phyloP scores from a whole-genome alignment of 306 rosid genomes.

The Inga oerstediana region DNA sequence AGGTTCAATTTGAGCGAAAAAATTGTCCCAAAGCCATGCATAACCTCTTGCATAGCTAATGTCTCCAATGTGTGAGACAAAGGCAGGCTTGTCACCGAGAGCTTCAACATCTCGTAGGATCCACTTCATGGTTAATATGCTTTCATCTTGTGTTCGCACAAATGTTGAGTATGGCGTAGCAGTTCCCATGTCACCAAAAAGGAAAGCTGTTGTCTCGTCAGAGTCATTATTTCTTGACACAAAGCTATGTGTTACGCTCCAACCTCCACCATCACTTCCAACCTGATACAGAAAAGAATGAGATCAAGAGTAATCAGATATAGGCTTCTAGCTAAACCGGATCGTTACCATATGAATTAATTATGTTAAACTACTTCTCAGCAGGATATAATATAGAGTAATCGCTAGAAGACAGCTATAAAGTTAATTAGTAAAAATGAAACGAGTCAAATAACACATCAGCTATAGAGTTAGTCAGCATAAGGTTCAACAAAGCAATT shows the following conservation, averaged over 20 bases:
- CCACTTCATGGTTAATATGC: slow-evolving; percentile 85
- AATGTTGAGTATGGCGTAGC: slow-evolving; percentile 73
- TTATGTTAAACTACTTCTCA: background rate
- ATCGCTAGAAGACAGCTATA: background rate
- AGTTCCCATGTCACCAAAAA: slow-evolving; percentile 95
- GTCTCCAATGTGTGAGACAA: slow-evolving; percentile 91
- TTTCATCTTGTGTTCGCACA: slow-evolving; percentile 79
- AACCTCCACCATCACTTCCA: slow-evolving; percentile 79
- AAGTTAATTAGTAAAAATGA: background rate
- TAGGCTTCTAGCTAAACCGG: background rate
- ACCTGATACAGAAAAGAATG: slow-evolving; percentile 48
- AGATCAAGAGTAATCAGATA: background rate
- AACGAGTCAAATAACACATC: background rate
- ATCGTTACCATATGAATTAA: background rate
- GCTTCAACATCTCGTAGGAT: slow-evolving; percentile 87
- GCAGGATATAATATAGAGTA: background rate
- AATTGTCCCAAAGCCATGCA: slow-evolving; percentile 89
- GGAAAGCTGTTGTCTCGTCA: slow-evolving; percentile 77
- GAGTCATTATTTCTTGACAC: slow-evolving; percentile 68
- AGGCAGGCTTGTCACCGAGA: slow-evolving; percentile 80
- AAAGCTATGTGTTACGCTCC: slow-evolving; percentile 74
- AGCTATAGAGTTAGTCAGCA: background rate
- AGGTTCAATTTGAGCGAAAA: slow-evolving; percentile 76
- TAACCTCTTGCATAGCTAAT: slow-evolving; percentile 95
- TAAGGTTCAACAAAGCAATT: background rate